Conservation (phyloP, 2,329 filamentous ascomycete genomes). For the Ophiosphaerella herpotricha region DNA sequence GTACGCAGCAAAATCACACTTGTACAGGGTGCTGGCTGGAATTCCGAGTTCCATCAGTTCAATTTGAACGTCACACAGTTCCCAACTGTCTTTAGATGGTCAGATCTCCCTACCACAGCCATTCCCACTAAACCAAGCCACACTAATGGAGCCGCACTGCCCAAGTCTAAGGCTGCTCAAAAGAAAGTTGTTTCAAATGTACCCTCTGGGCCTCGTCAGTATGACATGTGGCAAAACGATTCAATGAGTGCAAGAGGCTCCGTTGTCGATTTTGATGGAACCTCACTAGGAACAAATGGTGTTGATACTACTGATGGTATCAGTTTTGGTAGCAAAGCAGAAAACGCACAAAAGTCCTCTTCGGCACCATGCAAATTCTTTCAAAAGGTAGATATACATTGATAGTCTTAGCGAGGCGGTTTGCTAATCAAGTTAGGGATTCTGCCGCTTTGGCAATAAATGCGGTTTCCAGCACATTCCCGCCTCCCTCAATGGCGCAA, state of each 20-base stretch:
- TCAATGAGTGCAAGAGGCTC: conserved; percentile 8
- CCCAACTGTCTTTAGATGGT: conserved; percentile 57
- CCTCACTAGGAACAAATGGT: conserved; percentile 4
- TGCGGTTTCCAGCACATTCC: conserved; percentile 27
- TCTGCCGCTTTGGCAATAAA: conserved; percentile 27
- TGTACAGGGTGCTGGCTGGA: conserved; percentile 57
- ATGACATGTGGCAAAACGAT: conserved; percentile 11
- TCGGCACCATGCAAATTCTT: conserved; percentile 25
- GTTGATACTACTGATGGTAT: conserved; percentile 7
- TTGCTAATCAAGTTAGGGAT: conserved; percentile 19
- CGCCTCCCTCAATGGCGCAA: not conserved
- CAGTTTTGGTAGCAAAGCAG: conserved; percentile 5
- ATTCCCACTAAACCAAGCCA: conserved; percentile 8
- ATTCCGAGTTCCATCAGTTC: conserved; percentile 59
- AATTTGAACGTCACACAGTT: conserved; percentile 58
- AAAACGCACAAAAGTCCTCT: conserved; percentile 1
- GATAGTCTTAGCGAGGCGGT: too few species aligned
- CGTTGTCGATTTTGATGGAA: conserved; percentile 2
- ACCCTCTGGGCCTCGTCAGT: conserved; percentile 4
- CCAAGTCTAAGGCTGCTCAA: conserved; percentile 7
- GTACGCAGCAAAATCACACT: conserved; percentile 60
- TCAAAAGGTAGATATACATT: conserved; percentile 20
- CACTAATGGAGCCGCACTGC: not conserved
- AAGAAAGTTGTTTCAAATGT: not conserved
- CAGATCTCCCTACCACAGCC: conserved; percentile 11